These are phyloP conservation scores for Kuraishia hungarica DNA, from an alignment of 805 yeast genomes.

Conservation along the genomic window DNA sequence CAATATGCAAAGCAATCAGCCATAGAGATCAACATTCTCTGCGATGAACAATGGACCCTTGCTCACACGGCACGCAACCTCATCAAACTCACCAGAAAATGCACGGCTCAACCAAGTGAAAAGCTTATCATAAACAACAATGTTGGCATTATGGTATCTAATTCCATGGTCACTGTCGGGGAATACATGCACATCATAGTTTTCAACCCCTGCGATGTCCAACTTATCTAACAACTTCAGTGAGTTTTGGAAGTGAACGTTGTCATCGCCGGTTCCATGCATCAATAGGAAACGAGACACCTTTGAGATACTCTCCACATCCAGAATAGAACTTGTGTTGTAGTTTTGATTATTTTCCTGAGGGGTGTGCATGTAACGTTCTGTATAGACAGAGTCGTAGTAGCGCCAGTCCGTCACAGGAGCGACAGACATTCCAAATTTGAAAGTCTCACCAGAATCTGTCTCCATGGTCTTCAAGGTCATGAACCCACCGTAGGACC, in stretches of 20 bases:
- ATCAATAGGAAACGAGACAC: slow-evolving; percentile 69
- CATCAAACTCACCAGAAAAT: slow-evolving; percentile 38
- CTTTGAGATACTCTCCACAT: slow-evolving; percentile 45
- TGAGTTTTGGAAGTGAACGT: slow-evolving; percentile 91
- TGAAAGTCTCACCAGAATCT: slow-evolving; percentile 68
- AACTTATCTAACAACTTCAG: slow-evolving; percentile 69
- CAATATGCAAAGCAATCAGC: slow-evolving; percentile 4
- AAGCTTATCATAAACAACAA: slow-evolving; percentile 61
- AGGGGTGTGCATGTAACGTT: slow-evolving; percentile 88
- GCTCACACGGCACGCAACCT: background rate
- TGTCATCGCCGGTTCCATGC: slow-evolving; percentile 98
- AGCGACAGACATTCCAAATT: slow-evolving; percentile 91
- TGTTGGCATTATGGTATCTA: slow-evolving; percentile 62
- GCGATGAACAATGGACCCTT: slow-evolving; percentile 1
- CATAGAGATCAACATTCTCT: slow-evolving; percentile 12
- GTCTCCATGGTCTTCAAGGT: slow-evolving; percentile 83
- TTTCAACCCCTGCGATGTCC: slow-evolving; percentile 67
- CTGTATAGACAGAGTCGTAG: slow-evolving; percentile 92
- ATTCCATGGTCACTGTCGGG: slow-evolving; percentile 79
- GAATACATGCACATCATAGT: slow-evolving; percentile 71
- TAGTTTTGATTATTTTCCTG: slow-evolving; percentile 59
- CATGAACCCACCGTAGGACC: slow-evolving; percentile 96
- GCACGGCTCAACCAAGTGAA: slow-evolving; percentile 59
- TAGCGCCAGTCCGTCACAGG: slow-evolving; percentile 94
- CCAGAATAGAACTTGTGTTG: slow-evolving; percentile 41